phyloP scores from a whole-genome alignment of 345 rosid species.

The Syzygium aqueum region DNA sequence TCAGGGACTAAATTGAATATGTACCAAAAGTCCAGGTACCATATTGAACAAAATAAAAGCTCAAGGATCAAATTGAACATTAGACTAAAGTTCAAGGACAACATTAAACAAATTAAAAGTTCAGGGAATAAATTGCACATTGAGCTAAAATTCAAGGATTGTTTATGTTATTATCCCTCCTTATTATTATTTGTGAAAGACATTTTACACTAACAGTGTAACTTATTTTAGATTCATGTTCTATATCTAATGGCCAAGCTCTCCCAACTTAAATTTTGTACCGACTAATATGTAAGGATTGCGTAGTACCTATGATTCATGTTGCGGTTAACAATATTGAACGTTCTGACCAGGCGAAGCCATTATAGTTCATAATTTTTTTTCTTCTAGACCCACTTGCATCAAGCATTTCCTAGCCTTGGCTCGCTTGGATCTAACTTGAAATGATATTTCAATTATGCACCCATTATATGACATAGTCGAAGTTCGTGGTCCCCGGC shows the following conservation, averaged over 20 bases:
- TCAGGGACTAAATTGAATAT: too few relatives aligned
- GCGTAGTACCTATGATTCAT: neutral
- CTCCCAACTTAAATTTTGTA: neutral
- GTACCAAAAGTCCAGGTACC: too few relatives aligned
- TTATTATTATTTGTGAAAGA: neutral
- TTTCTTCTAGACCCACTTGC: neutral
- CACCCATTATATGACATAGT: neutral
- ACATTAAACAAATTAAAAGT: too few relatives aligned
- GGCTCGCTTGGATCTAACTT: neutral
- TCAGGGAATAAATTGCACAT: too few relatives aligned
- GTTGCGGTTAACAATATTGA: neutral
- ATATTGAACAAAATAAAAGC: too few relatives aligned
- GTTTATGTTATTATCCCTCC: too few relatives aligned
- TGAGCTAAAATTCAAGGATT: too few relatives aligned
- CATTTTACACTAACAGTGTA: neutral
- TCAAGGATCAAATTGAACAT: too few relatives aligned
- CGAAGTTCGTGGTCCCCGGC: neutral
- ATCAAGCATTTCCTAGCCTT: neutral
- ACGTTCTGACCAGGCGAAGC: neutral
- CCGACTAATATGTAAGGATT: neutral
- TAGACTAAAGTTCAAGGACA: too few relatives aligned
- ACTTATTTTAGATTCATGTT: neutral
- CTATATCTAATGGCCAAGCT: neutral
- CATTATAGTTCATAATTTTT: neutral
- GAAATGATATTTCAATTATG: neutral